phyloP scores from a whole-genome alignment of 2,329 filamentous ascomycete genomes.

The Claviceps sp. region DNA sequence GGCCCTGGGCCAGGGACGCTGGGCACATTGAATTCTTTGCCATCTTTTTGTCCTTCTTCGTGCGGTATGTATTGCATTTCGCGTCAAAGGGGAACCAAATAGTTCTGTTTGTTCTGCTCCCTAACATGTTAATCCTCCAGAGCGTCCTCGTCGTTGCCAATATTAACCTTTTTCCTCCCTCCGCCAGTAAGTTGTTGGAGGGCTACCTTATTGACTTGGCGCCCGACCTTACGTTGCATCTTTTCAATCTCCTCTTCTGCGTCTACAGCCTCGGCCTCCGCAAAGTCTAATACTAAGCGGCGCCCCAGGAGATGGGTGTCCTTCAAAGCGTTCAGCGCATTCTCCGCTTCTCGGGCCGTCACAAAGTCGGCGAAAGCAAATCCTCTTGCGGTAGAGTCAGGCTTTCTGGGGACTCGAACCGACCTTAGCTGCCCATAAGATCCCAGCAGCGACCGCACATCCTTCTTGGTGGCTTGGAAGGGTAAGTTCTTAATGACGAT shows the following conservation, averaged over 20 bases:
- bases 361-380: constrained; percentile 97
- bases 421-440: constrained; percentile 87
- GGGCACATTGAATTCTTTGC: constrained; percentile 1
- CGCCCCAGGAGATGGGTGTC: constrained; percentile 90
- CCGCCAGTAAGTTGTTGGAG: constrained; percentile 75
- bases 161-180: constrained; percentile 78
- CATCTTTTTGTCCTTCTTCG: neutral
- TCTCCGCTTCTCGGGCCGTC: constrained; percentile 76
- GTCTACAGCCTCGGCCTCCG: constrained; percentile 75
- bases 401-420: constrained; percentile 89
- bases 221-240: constrained; percentile 91
- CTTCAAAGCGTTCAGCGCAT: constrained; percentile 78
- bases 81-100: constrained; percentile 8
- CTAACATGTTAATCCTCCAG: constrained; percentile 20
- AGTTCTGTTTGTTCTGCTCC: constrained; percentile 7
- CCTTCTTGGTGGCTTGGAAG: constrained; percentile 89
- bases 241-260: constrained; percentile 91
- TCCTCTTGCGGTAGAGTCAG: constrained; percentile 74
- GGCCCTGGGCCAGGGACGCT: constrained; percentile 4
- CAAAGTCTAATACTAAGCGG: constrained; percentile 81
- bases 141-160: constrained; percentile 57
- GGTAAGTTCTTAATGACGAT: constrained; percentile 97
- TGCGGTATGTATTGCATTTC: neutral
- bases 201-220: constrained; percentile 81
- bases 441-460: constrained; percentile 72